Percentiles rank a stretch among this genome's conserved stretches.
phyloP scores from a whole-genome alignment of 768 basidiomycete genomes.

The Russula griseocarnosa region DNA sequence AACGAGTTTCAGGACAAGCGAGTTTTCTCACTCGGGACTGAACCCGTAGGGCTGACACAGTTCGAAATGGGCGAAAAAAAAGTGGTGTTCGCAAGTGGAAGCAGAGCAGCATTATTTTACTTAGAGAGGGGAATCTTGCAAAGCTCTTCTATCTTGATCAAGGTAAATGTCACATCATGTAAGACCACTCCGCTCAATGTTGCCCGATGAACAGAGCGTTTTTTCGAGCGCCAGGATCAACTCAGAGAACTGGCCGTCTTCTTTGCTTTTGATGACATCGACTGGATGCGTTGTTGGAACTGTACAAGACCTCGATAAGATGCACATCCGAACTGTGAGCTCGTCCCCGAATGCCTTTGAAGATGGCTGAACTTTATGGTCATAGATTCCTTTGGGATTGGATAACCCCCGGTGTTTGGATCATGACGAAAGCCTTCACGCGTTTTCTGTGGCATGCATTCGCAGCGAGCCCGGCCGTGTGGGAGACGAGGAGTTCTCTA shows the following conservation, averaged over 20 bases:
- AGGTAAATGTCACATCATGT: conserved; percentile 38
- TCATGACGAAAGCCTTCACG: conserved; percentile 49
- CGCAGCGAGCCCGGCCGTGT: conserved; percentile 51
- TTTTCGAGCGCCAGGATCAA: conserved; percentile 54
- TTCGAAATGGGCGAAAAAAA: conserved; percentile 51
- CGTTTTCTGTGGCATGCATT: conserved; percentile 64
- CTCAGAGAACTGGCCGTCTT: conserved; percentile 44
- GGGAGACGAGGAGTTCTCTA: conserved; percentile 45
- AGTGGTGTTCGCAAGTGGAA: conserved; percentile 68
- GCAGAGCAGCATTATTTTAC: conserved; percentile 63
- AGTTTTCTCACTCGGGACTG: conserved; percentile 57
- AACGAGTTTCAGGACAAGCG: conserved; percentile 47
- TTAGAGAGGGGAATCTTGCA: conserved; percentile 61
- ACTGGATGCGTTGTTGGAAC: conserved; percentile 59
- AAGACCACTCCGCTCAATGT: background rate
- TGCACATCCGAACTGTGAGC: conserved; percentile 73
- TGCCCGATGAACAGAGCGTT: conserved; percentile 38
- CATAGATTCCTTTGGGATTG: conserved; percentile 66
- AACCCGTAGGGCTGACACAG: conserved; percentile 59
- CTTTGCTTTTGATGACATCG: conserved; percentile 56
- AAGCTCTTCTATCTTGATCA: conserved; percentile 68
- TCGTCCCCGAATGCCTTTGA: conserved; percentile 26
- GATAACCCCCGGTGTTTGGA: conserved; percentile 68
- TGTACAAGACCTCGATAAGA: conserved; percentile 64
- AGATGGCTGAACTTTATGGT: conserved; percentile 10